Percentiles rank a stretch among this genome's conserved stretches.
Evolutionary conservation across 345 rosid species (phyloP).

Genomic region (Ceriops decandra): DNA sequence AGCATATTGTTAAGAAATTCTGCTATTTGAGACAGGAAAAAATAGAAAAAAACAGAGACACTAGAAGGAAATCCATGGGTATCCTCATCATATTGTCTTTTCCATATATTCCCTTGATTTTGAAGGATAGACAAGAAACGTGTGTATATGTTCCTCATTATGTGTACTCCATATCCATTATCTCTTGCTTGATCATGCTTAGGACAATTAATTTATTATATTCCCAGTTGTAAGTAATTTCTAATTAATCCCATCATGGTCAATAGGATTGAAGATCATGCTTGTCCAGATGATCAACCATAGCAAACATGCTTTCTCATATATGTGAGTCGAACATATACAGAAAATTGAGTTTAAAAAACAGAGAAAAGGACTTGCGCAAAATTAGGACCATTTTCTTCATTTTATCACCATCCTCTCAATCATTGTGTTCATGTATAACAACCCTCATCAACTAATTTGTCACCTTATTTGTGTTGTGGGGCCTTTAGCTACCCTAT

Average conservation of each 20-base stretch:
- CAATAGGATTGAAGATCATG: not conserved
- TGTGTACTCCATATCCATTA: not conserved
- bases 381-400: slow-evolving; percentile 11
- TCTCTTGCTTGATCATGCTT: not conserved
- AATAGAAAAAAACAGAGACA: too few species aligned
- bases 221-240: not conserved
- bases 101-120: not conserved
- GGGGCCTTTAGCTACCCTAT: slow-evolving; percentile 36
- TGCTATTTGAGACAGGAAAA: too few species aligned
- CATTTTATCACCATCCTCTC: slow-evolving; percentile 8
- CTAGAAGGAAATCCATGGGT: not conserved
- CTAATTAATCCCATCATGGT: not conserved
- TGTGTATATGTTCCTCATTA: not conserved
- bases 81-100: not conserved
- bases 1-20: too few species aligned
- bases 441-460: slow-evolving; percentile 41
- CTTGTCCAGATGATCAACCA: slow-evolving; percentile 22
- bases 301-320: slow-evolving; percentile 13
- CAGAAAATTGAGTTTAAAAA: not conserved
- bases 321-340: not conserved
- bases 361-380: not conserved
- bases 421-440: slow-evolving; percentile 32
- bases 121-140: too few species aligned
- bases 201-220: not conserved
- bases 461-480: slow-evolving; percentile 21